Conservation (phyloP, 2,329 filamentous ascomycete genomes). For the Fusarium zealandicum region DNA sequence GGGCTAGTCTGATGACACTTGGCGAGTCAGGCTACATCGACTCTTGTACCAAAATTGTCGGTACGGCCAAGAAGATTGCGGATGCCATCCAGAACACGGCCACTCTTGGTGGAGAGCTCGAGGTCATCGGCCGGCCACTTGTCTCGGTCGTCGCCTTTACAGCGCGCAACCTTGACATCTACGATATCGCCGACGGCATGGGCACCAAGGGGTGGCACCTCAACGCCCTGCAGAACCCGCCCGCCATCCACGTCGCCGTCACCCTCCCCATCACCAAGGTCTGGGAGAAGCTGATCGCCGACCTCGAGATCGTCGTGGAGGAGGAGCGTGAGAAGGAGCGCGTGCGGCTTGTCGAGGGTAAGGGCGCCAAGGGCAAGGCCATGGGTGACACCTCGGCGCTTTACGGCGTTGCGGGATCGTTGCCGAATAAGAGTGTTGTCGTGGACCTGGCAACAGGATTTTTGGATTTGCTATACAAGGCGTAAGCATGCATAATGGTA, state of each 20-base stretch:
- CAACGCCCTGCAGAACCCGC: slow-evolving; percentile 89
- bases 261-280: slow-evolving; percentile 85
- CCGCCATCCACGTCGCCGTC: slow-evolving; percentile 92
- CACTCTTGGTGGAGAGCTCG: slow-evolving; percentile 73
- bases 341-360: slow-evolving; percentile 73
- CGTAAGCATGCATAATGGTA: slow-evolving; percentile 53
- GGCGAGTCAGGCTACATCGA: slow-evolving; percentile 89
- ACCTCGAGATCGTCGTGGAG: slow-evolving; percentile 72
- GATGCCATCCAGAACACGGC: slow-evolving; percentile 75
- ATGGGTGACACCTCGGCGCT: slow-evolving; percentile 84
- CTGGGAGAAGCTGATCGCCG: slow-evolving; percentile 78
- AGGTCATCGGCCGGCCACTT: slow-evolving; percentile 82
- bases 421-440: slow-evolving; percentile 96
- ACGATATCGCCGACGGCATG: slow-evolving; percentile 94
- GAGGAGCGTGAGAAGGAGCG: slow-evolving; percentile 83
- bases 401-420: slow-evolving; percentile 92
- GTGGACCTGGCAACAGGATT: slow-evolving; percentile 90
- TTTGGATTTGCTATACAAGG: slow-evolving; percentile 91
- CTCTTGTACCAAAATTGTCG: slow-evolving; percentile 87
- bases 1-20: slow-evolving; percentile 88
- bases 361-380: slow-evolving; percentile 68
- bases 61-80: slow-evolving; percentile 82
- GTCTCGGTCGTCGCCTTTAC: slow-evolving; percentile 91
- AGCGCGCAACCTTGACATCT: slow-evolving; percentile 85
- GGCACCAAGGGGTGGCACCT: slow-evolving; percentile 88